Percentiles rank a stretch among this genome's conserved stretches.
phyloP scores from a whole-genome alignment of 2,329 filamentous ascomycete species.

The Pestalotiopsis sp. region DNA sequence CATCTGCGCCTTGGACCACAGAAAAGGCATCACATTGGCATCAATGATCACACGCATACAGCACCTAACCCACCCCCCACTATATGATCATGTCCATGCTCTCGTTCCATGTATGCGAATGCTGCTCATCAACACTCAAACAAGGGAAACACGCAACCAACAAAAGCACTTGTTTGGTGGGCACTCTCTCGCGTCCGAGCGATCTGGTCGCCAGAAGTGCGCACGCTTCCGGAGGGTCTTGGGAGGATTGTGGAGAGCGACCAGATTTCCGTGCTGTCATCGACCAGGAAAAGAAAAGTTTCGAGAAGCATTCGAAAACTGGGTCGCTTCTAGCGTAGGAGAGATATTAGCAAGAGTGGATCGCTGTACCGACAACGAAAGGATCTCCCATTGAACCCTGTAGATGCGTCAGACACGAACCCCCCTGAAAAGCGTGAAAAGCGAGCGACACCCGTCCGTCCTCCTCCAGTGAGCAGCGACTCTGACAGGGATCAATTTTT shows the following conservation, averaged over 20 bases:
- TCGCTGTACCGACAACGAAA: conserved; percentile 22
- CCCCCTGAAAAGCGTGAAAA: background rate
- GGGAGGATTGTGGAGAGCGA: background rate
- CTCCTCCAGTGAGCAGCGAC: background rate
- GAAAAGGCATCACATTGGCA: background rate
- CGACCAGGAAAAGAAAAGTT: conserved; percentile 24
- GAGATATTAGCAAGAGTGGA: conserved; percentile 32
- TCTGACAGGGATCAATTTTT: background rate
- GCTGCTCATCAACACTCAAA: background rate
- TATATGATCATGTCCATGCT: background rate
- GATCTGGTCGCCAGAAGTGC: background rate
- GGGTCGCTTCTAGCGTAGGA: conserved; percentile 30
- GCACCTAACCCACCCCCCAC: background rate
- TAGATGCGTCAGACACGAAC: conserved; percentile 14
- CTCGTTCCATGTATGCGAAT: background rate
- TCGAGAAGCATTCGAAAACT: conserved; percentile 37
- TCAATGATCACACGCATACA: background rate
- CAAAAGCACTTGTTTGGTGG: background rate
- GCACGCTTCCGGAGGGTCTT: background rate
- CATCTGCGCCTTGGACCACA: background rate
- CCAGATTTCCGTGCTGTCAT: background rate
- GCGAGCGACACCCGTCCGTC: conserved; percentile 11
- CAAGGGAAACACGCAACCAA: background rate
- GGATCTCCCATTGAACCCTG: conserved; percentile 30
- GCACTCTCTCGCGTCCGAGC: background rate